Evolutionary conservation across 164 flowering plant species (phyloP).

Genomic region (Warburgia ugandensis): DNA sequence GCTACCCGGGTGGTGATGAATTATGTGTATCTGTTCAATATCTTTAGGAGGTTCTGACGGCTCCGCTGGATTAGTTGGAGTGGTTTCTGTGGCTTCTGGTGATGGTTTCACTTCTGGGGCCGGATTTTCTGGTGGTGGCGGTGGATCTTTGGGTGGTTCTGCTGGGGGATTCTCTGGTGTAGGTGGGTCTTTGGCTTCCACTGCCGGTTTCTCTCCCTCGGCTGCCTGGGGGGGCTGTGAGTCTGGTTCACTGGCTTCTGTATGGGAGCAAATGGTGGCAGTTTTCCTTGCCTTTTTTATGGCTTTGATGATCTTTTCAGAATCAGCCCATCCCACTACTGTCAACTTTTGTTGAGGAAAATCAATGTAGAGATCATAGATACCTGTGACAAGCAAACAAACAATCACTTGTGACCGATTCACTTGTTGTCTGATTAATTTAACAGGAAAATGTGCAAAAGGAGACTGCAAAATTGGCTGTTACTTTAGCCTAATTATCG

Average conservation of each 20-base stretch:
- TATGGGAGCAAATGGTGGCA: constrained; percentile 68
- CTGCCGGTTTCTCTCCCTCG: constrained; percentile 14
- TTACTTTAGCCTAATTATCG: neutral
- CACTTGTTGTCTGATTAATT: neutral
- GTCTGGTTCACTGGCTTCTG: constrained; percentile 28
- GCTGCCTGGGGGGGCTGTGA: constrained; percentile 40
- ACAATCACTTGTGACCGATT: neutral
- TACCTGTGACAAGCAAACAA: constrained; percentile 39
- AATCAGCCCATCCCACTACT: constrained; percentile 81
- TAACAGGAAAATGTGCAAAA: too few species aligned
- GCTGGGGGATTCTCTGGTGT: constrained; percentile 33
- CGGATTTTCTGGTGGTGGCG: constrained; percentile 31
- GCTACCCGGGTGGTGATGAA: constrained; percentile 54
- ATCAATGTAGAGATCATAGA: constrained; percentile 58
- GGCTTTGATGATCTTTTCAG: constrained; percentile 70
- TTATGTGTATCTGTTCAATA: constrained; percentile 49
- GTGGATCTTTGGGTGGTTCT: constrained; percentile 31
- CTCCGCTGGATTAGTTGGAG: constrained; percentile 10
- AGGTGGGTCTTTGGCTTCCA: constrained; percentile 23
- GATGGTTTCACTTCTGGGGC: constrained; percentile 14
- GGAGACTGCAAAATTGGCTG: neutral
- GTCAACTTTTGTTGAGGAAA: constrained; percentile 76
- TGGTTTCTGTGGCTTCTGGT: too few species aligned
- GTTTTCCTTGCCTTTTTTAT: constrained; percentile 73
- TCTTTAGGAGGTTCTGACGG: constrained; percentile 32